Conservation (phyloP, 306 rosid genomes). For the Quercus parvula region DNA sequence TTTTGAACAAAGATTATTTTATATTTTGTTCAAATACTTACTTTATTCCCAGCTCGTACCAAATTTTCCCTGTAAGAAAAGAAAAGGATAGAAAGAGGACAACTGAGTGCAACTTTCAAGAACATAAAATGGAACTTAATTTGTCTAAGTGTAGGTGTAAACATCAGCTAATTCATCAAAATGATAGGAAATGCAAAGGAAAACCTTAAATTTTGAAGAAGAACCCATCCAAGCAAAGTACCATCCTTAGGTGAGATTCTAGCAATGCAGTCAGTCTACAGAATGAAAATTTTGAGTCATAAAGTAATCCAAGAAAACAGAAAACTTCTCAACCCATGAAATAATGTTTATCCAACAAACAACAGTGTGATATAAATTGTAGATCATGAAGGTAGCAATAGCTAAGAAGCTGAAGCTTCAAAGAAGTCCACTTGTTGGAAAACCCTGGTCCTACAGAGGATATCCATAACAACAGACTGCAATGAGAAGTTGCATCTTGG, state of each 20-base stretch:
- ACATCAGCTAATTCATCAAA: constrained; percentile 1
- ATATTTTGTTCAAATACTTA: constrained; percentile 38
- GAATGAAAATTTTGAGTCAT: constrained; percentile 16
- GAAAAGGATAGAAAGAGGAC: background rate
- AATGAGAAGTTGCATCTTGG: background rate
- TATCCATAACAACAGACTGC: background rate
- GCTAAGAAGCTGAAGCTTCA: background rate
- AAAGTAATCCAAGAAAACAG: constrained; percentile 7
- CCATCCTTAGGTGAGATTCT: constrained; percentile 73
- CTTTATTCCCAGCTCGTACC: constrained; percentile 44
- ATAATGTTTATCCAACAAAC: background rate
- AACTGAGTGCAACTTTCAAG: constrained; percentile 7
- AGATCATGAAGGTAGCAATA: background rate
- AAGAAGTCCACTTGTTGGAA: background rate
- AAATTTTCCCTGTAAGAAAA: constrained; percentile 47
- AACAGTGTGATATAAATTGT: background rate
- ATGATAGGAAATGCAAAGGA: constrained; percentile 4
- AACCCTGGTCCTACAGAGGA: background rate
- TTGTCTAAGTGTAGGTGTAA: background rate
- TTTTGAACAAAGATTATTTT: background rate
- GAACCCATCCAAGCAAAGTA: constrained; percentile 75
- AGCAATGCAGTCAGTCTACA: constrained; percentile 85
- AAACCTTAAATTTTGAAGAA: constrained; percentile 76
- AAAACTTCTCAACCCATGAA: background rate
- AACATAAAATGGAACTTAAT: constrained; percentile 4